Base-by-base conservation (phyloP, 2,329 filamentous ascomycete genomes). In the Pyrenophora graminea region DNA sequence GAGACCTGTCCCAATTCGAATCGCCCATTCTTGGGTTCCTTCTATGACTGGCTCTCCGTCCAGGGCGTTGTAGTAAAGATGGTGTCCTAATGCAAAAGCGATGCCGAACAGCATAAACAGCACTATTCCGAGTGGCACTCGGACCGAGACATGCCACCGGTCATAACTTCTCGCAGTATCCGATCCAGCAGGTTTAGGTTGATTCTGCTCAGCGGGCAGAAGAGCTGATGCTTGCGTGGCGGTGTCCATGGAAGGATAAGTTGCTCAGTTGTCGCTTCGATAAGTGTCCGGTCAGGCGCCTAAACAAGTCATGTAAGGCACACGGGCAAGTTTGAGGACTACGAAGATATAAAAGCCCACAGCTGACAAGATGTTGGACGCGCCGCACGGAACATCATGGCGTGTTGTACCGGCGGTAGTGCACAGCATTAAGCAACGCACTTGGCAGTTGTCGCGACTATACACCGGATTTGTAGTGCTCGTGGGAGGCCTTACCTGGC, bases 1-100 rank as follows among this genome's bases (percentile, higher is more conserved):
- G 34, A 50, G 18, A n/a, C 47, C 47, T 1, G 47, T 50, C 15
- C 40, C 47, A 5, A 50, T 25, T 34, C 40, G 47, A 33, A 45
- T 33, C 4, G 41, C 47, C 47, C 47, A 50, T 45, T 45, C 40
- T 25, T 45, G 33, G 6, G 18, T 33, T 18, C 18, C 31, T 9
- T 38, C 25, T 4, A 34, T 33, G 12, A 45, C 34, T 12, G 23
- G 27, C 6, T 23, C n/a, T 25, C 40, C 47, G 15, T 50, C 33
- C 17, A 44, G 27, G 10, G 40, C 36, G 13, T 18, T 12, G 21
- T 50, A 45, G 36, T 44, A 50, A 33, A 44, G 32, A 30, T 50
- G 47, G 30, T 50, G 47, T 7, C 23, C 40, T 19, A 39, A 19
- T 25, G 41, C 41, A 30, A 45, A 50, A 12, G 25, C 47, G 12